phyloP scores from a whole-genome alignment of 805 yeast genomes.

The Yarrowia bubula region DNA sequence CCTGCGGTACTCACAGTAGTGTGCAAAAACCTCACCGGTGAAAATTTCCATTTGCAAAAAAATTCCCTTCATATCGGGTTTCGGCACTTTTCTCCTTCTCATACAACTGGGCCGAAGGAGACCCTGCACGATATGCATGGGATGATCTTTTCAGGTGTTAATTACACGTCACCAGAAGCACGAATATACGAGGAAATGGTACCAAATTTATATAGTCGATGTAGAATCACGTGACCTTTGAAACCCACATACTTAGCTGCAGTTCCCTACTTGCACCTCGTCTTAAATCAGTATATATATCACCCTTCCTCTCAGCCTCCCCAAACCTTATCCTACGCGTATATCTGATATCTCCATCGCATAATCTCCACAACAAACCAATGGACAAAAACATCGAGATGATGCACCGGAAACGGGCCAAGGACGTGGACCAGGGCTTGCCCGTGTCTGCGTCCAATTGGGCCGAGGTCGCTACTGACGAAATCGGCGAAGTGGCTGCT shows the following conservation, averaged over 20 bases:
- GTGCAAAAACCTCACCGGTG: too few species aligned
- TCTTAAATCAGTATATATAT: not conserved
- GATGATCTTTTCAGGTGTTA: too few species aligned
- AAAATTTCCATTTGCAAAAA: too few species aligned
- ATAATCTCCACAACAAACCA: not conserved
- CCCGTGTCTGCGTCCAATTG: slow-evolving; percentile 31
- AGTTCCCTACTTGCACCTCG: not conserved
- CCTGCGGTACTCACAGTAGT: too few species aligned
- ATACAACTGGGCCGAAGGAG: too few species aligned
- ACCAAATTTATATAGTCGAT: not conserved
- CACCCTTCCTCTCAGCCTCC: not conserved
- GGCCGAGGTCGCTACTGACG: slow-evolving; percentile 28
- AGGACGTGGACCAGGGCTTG: slow-evolving; percentile 26
- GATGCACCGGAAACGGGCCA: slow-evolving; percentile 27
- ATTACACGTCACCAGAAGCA: too few species aligned
- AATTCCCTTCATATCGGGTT: too few species aligned
- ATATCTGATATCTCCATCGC: not conserved
- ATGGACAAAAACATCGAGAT: slow-evolving; percentile 25
- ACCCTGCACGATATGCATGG: too few species aligned
- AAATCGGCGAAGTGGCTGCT: slow-evolving; percentile 17
- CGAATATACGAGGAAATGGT: not conserved
- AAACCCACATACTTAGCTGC: not conserved
- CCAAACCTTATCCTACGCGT: slow-evolving; percentile 10
- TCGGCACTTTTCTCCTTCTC: too few species aligned
- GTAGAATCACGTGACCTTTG: not conserved